Percentiles rank a stretch among this genome's conserved stretches.
Evolutionary conservation across 345 rosid species (phyloP).

Genomic region (Sapria himalayana): DNA sequence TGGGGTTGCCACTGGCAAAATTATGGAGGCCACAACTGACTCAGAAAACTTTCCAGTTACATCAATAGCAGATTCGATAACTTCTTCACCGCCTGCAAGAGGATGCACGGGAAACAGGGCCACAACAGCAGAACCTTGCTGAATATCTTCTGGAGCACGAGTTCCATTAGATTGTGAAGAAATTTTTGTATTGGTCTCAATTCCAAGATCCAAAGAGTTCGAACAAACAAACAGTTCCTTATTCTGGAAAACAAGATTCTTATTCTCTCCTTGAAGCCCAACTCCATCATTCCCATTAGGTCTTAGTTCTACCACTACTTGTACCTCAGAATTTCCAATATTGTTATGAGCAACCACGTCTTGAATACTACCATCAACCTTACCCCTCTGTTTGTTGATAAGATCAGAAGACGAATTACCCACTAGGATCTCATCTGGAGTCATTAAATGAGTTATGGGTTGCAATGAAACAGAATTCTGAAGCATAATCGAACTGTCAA

Average conservation of each 20-base stretch:
- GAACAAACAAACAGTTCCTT: constrained; percentile 34
- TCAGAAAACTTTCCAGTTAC: constrained; percentile 24
- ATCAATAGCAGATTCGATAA: constrained; percentile 21
- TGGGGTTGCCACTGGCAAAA: constrained; percentile 20
- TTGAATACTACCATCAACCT: constrained; percentile 25
- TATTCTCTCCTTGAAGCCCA: constrained; percentile 18
- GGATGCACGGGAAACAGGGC: constrained; percentile 18
- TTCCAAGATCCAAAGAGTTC: constrained; percentile 51
- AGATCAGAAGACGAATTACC: constrained; percentile 38
- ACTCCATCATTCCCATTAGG: constrained; percentile 23
- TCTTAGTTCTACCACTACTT: constrained; percentile 38
- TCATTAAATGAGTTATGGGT: constrained; percentile 67
- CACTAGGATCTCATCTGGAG: constrained; percentile 64
- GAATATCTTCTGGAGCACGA: constrained; percentile 18
- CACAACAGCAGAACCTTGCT: constrained; percentile 11
- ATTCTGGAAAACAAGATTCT: constrained; percentile 19
- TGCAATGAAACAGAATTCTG: constrained; percentile 29
- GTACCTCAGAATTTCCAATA: constrained; percentile 26
- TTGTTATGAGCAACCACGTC: constrained; percentile 26
- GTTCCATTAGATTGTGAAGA: constrained; percentile 22
- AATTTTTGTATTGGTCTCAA: constrained; percentile 32
- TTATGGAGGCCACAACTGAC: constrained; percentile 13
- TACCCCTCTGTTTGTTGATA: constrained; percentile 18
- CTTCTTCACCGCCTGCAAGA: constrained; percentile 21
- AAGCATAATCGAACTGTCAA: constrained; percentile 22